Conservation (phyloP, 1,284 basidiomycete species). For the Fomitiporia mediterranea region DNA sequence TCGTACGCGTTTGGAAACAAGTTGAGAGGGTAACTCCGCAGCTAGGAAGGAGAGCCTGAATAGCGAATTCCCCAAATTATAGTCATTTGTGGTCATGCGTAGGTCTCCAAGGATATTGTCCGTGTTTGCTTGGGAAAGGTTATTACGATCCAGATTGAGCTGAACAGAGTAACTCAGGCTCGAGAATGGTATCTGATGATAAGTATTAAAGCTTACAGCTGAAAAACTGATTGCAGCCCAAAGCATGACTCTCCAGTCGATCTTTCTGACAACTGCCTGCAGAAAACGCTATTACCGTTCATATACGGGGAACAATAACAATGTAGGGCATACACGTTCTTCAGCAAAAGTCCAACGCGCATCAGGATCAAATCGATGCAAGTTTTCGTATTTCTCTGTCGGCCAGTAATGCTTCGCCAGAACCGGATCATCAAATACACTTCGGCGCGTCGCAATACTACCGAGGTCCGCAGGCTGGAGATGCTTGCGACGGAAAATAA, state of each 20-base stretch:
- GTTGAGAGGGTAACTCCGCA: constrained; percentile 67
- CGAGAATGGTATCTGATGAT: constrained; percentile 1
- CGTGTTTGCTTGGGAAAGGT: constrained; percentile 59
- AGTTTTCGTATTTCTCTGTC: constrained; percentile 54
- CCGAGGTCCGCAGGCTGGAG: constrained; percentile 33
- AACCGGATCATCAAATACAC: constrained; percentile 53
- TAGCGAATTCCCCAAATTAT: constrained; percentile 60
- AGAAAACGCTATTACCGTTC: constrained; percentile 8
- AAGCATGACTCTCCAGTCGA: constrained; percentile 59
- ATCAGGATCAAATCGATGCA: constrained; percentile 59
- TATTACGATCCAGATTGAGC: constrained; percentile 50
- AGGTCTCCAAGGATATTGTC: constrained; percentile 66
- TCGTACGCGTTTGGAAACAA: constrained; percentile 59
- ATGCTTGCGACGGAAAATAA: constrained; percentile 21
- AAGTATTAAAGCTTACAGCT: constrained; percentile 30
- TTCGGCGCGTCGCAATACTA: constrained; percentile 48
- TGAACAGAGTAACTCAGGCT: not conserved
- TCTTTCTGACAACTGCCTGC: constrained; percentile 51
- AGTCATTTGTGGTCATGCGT: constrained; percentile 55
- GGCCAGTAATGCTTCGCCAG: constrained; percentile 53
- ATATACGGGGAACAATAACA: too few relatives aligned
- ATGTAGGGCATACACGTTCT: constrained; percentile 42
- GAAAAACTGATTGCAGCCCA: constrained; percentile 68
- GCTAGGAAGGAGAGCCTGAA: constrained; percentile 54
- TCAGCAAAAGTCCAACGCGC: constrained; percentile 69